phyloP scores from a whole-genome alignment of 345 rosid species.

The Sonneratia alba region DNA sequence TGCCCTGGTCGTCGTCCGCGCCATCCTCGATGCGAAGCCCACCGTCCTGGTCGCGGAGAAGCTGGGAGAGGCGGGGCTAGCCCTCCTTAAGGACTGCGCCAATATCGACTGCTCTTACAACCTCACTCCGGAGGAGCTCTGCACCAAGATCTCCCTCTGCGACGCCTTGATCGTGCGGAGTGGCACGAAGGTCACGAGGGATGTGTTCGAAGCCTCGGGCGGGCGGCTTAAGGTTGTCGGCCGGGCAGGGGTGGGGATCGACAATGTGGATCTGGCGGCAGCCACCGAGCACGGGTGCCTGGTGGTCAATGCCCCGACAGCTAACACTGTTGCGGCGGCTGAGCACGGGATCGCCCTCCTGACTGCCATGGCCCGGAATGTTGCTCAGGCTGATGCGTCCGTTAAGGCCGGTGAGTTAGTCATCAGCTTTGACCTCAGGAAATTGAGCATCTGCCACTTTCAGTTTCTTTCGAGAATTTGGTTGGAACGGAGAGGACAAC shows the following conservation, averaged over 20 bases:
- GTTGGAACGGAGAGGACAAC: background rate
- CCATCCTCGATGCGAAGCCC: conserved; percentile 43
- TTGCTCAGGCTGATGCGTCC: conserved; percentile 82
- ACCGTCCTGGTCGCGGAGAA: conserved; percentile 80
- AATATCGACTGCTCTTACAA: conserved; percentile 78
- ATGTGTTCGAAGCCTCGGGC: conserved; percentile 66
- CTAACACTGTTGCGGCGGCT: conserved; percentile 87
- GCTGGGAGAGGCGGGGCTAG: conserved; percentile 68
- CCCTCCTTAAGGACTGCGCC: conserved; percentile 47
- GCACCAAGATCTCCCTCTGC: conserved; percentile 83
- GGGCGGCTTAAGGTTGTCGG: conserved; percentile 90
- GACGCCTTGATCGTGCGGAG: conserved; percentile 83
- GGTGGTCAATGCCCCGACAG: conserved; percentile 90
- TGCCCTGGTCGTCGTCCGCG: conserved; percentile 15
- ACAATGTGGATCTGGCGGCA: conserved; percentile 84
- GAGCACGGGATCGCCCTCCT: conserved; percentile 90
- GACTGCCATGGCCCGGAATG: conserved; percentile 82
- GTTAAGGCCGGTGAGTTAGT: conserved; percentile 69
- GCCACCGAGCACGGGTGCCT: conserved; percentile 87
- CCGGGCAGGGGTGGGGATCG: conserved; percentile 90
- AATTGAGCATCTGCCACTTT: background rate
- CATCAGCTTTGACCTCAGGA: background rate
- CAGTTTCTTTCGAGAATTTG: conserved; percentile 1
- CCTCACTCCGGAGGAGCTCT: conserved; percentile 75
- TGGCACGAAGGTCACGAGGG: conserved; percentile 69